Percentiles rank a stretch among this genome's conserved stretches.
phyloP scores from a whole-genome alignment of 2,329 filamentous ascomycete species.

The Apiospora kogelbergensis region DNA sequence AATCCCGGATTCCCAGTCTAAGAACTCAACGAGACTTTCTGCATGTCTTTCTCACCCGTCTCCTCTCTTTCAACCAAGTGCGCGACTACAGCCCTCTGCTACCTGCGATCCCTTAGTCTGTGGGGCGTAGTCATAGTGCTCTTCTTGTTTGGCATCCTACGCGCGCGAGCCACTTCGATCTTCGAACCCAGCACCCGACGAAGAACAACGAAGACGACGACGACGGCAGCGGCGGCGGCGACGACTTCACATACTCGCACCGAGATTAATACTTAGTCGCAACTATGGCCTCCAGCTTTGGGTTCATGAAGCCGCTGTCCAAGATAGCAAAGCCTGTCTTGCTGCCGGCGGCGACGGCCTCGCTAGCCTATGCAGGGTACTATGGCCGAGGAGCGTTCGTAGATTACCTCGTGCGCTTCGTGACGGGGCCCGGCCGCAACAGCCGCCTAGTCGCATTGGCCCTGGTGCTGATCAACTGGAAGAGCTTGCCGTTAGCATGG shows the following conservation, averaged over 20 bases:
- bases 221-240: not conserved
- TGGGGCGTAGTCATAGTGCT: slow-evolving; percentile 42
- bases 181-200: not conserved
- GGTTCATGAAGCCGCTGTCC: slow-evolving; percentile 18
- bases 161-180: slow-evolving; percentile 26
- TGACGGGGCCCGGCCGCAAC: slow-evolving; percentile 54
- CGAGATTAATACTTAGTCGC: slow-evolving; percentile 8
- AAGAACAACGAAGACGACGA: not conserved
- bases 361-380: slow-evolving; percentile 47
- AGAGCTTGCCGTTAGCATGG: slow-evolving; percentile 74
- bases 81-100: slow-evolving; percentile 41
- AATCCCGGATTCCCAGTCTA: too few species aligned
- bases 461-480: slow-evolving; percentile 66
- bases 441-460: slow-evolving; percentile 53
- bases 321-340: slow-evolving; percentile 37
- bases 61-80: slow-evolving; percentile 38
- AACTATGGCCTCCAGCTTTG: slow-evolving; percentile 28
- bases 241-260: not conserved
- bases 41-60: not conserved
- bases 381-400: slow-evolving; percentile 40
- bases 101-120: slow-evolving; percentile 39
- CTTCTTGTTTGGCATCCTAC: slow-evolving; percentile 34
- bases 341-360: slow-evolving; percentile 41
- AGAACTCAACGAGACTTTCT: too few species aligned
- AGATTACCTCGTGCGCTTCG: slow-evolving; percentile 40